A percentile compares a stretch with the other conserved stretches of the same genome.
These are phyloP conservation scores for Boletus pseudo-olivaceus DNA, from an alignment of 768 basidiomycete genomes.

Conservation along the genomic window DNA sequence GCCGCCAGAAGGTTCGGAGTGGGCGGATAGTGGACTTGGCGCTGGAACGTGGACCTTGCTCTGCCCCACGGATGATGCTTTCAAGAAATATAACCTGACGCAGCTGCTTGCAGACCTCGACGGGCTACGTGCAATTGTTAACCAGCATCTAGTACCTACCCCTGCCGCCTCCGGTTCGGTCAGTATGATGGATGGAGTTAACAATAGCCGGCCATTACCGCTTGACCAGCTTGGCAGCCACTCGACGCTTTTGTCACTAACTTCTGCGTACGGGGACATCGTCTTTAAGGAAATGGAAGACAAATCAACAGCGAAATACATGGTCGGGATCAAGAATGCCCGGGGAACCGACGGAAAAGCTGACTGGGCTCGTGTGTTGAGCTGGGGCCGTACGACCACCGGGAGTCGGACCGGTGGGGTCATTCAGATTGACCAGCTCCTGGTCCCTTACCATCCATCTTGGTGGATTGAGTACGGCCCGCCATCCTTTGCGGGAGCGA, in stretches of 20 bases:
- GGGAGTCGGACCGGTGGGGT: slow-evolving; percentile 80
- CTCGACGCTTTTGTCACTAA: slow-evolving; percentile 66
- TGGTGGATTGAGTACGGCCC: slow-evolving; percentile 81
- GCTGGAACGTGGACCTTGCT: slow-evolving; percentile 80
- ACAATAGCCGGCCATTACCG: slow-evolving; percentile 69
- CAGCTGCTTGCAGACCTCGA: slow-evolving; percentile 56
- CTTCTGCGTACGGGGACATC: slow-evolving; percentile 74
- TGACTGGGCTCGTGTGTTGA: slow-evolving; percentile 63
- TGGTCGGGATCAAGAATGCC: slow-evolving; percentile 73
- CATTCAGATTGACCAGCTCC: slow-evolving; percentile 77
- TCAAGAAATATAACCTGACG: slow-evolving; percentile 83
- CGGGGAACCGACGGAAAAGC: slow-evolving; percentile 58
- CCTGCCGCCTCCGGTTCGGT: slow-evolving; percentile 23
- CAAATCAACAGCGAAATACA: slow-evolving; percentile 43
- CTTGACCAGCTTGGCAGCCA: slow-evolving; percentile 73
- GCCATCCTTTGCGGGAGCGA: slow-evolving; percentile 56
- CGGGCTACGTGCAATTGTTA: slow-evolving; percentile 55
- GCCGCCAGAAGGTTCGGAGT: slow-evolving; percentile 67
- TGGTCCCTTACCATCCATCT: slow-evolving; percentile 81
- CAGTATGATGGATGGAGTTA: slow-evolving; percentile 36
- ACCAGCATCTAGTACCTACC: slow-evolving; percentile 72
- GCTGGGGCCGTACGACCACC: slow-evolving; percentile 76
- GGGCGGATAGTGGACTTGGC: slow-evolving; percentile 49
- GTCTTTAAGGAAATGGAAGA: slow-evolving; percentile 59
- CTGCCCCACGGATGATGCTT: slow-evolving; percentile 89